Percentiles rank a stretch among this genome's conserved stretches.
phyloP scores from a whole-genome alignment of 805 yeast species.

The Wickerhamiella kazuoi region DNA sequence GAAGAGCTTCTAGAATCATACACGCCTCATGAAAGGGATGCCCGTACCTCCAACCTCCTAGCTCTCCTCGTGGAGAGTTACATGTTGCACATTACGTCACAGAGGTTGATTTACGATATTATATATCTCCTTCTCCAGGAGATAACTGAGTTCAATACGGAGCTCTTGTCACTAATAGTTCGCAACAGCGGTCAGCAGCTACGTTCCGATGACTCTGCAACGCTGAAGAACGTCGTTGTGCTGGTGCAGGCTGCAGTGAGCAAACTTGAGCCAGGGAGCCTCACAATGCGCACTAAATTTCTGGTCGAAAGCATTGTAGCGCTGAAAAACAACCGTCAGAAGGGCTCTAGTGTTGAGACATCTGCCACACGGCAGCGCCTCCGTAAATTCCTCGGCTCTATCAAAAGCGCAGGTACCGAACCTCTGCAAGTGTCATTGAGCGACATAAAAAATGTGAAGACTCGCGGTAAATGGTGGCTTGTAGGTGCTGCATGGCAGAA shows the following conservation, averaged over 20 bases:
- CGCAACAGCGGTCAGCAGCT: slow-evolving; percentile 67
- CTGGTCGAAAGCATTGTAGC: slow-evolving; percentile 72
- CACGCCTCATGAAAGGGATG: slow-evolving; percentile 14
- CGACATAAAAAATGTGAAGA: slow-evolving; percentile 61
- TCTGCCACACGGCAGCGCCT: slow-evolving; percentile 37
- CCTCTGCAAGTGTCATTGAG: slow-evolving; percentile 69
- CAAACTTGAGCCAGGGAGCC: slow-evolving; percentile 21
- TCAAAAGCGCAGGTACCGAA: slow-evolving; percentile 34
- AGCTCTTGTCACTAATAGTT: slow-evolving; percentile 52
- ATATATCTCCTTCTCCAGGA: slow-evolving; percentile 33
- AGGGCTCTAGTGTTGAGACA: slow-evolving; percentile 35
- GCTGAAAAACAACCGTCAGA: slow-evolving; percentile 69
- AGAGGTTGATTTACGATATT: slow-evolving; percentile 61
- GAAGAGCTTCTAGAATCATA: slow-evolving; percentile 37
- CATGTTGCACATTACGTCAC: slow-evolving; percentile 56
- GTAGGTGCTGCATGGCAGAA: slow-evolving; percentile 98
- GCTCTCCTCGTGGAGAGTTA: slow-evolving; percentile 62
- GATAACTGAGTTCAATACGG: slow-evolving; percentile 57
- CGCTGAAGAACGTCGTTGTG: slow-evolving; percentile 61
- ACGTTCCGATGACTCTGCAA: slow-evolving; percentile 75
- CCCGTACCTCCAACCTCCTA: slow-evolving; percentile 47
- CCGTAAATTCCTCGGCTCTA: slow-evolving; percentile 43
- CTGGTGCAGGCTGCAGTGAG: slow-evolving; percentile 34
- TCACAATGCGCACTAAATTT: slow-evolving; percentile 55
- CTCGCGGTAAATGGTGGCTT: slow-evolving; percentile 96